These are phyloP conservation scores for Lodderomyces margitis DNA, from an alignment of 1,139 yeast genomes.

Conservation along the genomic window DNA sequence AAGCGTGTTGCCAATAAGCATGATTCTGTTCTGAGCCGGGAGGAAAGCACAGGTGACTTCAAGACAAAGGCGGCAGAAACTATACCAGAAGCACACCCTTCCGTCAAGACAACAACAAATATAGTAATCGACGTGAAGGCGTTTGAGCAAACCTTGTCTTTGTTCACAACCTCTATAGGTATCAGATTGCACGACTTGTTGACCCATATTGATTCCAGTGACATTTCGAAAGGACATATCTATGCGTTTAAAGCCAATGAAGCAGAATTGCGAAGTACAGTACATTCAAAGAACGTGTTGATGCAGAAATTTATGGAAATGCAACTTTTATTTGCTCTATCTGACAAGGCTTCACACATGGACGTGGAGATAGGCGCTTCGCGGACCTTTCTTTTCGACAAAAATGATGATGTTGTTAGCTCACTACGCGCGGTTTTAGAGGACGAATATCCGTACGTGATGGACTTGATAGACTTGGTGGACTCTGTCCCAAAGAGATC, in stretches of 20 bases:
- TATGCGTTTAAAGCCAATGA: neutral
- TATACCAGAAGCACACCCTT: neutral
- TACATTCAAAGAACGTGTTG: neutral
- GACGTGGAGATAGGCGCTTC: neutral
- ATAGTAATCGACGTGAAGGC: neutral
- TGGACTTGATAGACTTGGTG: neutral
- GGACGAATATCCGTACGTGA: constrained; percentile 20
- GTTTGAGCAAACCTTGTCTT: neutral
- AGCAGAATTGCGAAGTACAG: neutral
- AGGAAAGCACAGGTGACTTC: neutral
- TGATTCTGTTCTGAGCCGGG: neutral
- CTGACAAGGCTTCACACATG: neutral
- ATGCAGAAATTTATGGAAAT: neutral
- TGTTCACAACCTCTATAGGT: neutral
- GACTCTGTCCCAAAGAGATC: neutral
- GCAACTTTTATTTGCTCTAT: neutral
- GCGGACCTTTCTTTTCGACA: neutral
- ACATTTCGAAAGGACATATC: neutral
- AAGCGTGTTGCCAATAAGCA: no score
- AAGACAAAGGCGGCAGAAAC: neutral
- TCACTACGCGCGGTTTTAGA: constrained; percentile 11
- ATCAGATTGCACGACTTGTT: neutral
- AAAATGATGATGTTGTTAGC: neutral
- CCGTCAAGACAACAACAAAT: neutral
- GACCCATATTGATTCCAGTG: neutral